Base-by-base conservation (phyloP, 768 basidiomycete genomes). In the Imleria badia region DNA sequence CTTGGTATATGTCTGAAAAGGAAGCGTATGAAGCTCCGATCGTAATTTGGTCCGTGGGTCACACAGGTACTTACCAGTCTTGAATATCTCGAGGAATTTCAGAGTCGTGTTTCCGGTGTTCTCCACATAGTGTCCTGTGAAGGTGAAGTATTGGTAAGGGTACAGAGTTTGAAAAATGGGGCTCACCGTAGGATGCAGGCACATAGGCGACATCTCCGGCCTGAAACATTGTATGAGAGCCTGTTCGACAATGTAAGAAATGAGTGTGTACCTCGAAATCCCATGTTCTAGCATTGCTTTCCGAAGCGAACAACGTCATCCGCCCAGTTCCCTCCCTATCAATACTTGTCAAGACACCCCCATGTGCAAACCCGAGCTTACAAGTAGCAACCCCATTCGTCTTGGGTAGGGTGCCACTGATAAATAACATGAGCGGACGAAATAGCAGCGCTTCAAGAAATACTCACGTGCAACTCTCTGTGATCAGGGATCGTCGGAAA, bases 371-470 rank as follows among this genome's bases (percentile, higher is more conserved):
- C 12, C 46, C 51, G n/a, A n/a, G n/a, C 74, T 51, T 64, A 82
- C 83, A 85, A 51, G 77, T 77, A 82, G 66, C 76, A 82, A 45
- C 71, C 75, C 85, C 85, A 86, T 69, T 86, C 85, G 54, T 85
- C 82, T 60, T 83, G 74, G 12, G 81, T 82, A 8, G 86, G 86
- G 59, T 87, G 86, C 86, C 86, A 87, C 85, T 85, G 42, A 48
- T 8, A 20, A 30, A 55, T 29, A 22, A 29, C 4, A 5, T 54
- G n/a, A 60, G 44, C 11, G 29, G 12, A 43, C 3, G 10, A 14
- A 5, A 23, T 14, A 20, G 42, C 20, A 14, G 40, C 30, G 2
- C 19, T 15, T 19, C 13, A 19, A 26, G 17, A 12, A 33, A 17
- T 26, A 63, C 76, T 60, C 66, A 81, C 81, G 67, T 85, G 83